Percentiles rank a stretch among this genome's conserved stretches.
Conservation (phyloP, 768 basidiomycete species). For the Lactarius psammicola region DNA sequence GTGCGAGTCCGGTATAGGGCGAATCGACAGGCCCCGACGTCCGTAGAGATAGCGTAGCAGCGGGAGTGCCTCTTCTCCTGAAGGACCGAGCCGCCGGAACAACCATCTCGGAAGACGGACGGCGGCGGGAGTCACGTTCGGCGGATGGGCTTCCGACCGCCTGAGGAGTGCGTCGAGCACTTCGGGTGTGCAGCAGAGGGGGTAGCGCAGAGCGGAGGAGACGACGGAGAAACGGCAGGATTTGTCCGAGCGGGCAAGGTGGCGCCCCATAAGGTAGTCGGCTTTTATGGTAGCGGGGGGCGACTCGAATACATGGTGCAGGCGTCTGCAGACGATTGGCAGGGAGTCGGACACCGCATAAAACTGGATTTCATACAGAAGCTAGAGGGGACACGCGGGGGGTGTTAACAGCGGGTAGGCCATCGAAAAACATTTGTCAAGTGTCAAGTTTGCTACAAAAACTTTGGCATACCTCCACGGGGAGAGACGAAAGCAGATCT, state of each 20-base stretch:
- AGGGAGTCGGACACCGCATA: constrained; percentile 62
- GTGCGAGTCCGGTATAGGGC: constrained; percentile 60
- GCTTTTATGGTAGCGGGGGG: constrained; percentile 62
- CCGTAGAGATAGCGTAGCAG: constrained; percentile 59
- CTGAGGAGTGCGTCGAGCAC: constrained; percentile 50
- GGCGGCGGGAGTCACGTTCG: not conserved
- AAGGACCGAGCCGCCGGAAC: constrained; percentile 47
- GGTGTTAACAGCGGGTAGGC: not conserved
- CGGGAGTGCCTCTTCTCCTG: constrained; percentile 57
- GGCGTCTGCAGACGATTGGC: constrained; percentile 53
- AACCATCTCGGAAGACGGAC: constrained; percentile 58
- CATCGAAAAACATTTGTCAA: not conserved
- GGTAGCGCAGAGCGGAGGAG: constrained; percentile 57
- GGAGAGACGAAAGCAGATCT: constrained; percentile 15
- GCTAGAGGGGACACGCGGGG: constrained; percentile 41
- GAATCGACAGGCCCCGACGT: constrained; percentile 37
- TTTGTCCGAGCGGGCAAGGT: constrained; percentile 25
- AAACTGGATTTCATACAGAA: constrained; percentile 77
- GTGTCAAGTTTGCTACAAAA: not conserved
- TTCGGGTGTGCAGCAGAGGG: constrained; percentile 41
- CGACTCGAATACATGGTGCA: constrained; percentile 53
- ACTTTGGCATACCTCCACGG: constrained; percentile 10
- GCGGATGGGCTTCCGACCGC: constrained; percentile 22
- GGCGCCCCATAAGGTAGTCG: constrained; percentile 54
- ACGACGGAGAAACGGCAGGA: constrained; percentile 29